A percentile compares a stretch with the other conserved stretches of the same genome.
Evolutionary conservation across 306 rosid genomes (phyloP).

Genomic region (Castanea sativa): DNA sequence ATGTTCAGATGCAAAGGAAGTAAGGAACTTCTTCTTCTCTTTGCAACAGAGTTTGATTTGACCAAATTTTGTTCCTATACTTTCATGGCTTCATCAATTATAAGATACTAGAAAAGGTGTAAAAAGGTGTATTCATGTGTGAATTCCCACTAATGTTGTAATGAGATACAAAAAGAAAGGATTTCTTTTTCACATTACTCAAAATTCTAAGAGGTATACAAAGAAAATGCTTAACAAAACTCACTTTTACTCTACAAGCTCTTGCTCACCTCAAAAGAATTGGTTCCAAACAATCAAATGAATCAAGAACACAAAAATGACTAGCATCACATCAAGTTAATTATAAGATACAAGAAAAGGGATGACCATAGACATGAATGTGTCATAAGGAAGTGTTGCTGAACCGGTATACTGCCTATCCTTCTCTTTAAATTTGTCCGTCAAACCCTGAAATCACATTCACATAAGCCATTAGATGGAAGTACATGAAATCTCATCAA

Average conservation of each 20-base stretch:
- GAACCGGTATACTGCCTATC: conserved; percentile 62
- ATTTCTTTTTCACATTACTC: background rate
- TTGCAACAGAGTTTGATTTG: too few relatives aligned
- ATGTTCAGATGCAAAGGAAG: too few relatives aligned
- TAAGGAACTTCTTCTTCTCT: too few relatives aligned
- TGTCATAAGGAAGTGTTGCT: conserved; percentile 59
- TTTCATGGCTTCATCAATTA: too few relatives aligned
- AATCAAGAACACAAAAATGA: background rate
- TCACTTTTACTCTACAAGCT: background rate
- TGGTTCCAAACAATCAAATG: background rate
- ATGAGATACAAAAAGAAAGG: too few relatives aligned
- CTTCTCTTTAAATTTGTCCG: conserved; percentile 87
- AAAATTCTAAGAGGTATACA: background rate
- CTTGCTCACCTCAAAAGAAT: background rate
- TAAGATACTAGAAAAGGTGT: too few relatives aligned
- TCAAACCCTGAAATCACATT: conserved; percentile 72
- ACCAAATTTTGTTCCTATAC: too few relatives aligned
- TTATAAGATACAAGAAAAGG: conserved; percentile 81
- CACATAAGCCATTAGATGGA: conserved; percentile 2
- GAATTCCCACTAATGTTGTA: too few relatives aligned
- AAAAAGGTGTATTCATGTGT: too few relatives aligned
- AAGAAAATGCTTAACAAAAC: background rate
- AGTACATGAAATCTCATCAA: background rate
- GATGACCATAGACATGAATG: conserved; percentile 71
- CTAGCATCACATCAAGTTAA: conserved; percentile 27